Base-by-base conservation (phyloP, 2,329 filamentous ascomycete species). In the Calonectria hongkongensis region DNA sequence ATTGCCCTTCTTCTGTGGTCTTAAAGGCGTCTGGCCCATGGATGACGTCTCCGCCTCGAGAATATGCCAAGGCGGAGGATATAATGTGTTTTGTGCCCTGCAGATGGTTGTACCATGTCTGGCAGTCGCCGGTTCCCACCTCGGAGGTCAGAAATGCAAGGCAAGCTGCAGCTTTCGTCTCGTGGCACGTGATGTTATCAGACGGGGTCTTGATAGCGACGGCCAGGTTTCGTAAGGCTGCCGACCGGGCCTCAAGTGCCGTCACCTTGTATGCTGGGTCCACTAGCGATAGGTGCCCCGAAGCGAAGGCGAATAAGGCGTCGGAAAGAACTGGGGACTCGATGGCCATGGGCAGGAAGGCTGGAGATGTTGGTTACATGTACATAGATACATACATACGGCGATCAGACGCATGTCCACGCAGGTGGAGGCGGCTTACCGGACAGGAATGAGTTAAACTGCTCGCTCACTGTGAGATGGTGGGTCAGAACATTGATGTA, bases 401-500 rank as follows among this genome's bases (percentile, higher is more conserved):
- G 45, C 45, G 10, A 12, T 13, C 12, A 7, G 6, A 25, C 18
- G 21, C 10, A 27, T 27, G 33, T 5, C 10, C n/a, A 36, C 13
- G n/a, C n/a, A 15, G n/a, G 39, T 4, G 8, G 13, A 25, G 16
- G 13, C 21, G n/a, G 54, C 64, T 62, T 41, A 66, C 63, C 69
- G 10, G 63, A 67, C 3, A 63, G n/a, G 16, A 71, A 71, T 2
- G 69, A 71, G 63, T 71, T 71, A 18, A 64, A 62, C 16, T 71
- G 30, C 43, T 67, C 45, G 30, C 69, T 71, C 2, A 67, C 54
- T 3, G 63, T 54, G 18, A 71, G 63, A 41, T 67, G 56, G 25
- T 30, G 33, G 1, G 68, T 67, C 15, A 71, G 25, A 10, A 54
- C 63, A 9, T 41, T 47, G 25, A 71, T 71, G 63, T 71, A 63